Base-by-base conservation (phyloP, 2,329 filamentous ascomycete genomes). In the Elsinoe batatas region DNA sequence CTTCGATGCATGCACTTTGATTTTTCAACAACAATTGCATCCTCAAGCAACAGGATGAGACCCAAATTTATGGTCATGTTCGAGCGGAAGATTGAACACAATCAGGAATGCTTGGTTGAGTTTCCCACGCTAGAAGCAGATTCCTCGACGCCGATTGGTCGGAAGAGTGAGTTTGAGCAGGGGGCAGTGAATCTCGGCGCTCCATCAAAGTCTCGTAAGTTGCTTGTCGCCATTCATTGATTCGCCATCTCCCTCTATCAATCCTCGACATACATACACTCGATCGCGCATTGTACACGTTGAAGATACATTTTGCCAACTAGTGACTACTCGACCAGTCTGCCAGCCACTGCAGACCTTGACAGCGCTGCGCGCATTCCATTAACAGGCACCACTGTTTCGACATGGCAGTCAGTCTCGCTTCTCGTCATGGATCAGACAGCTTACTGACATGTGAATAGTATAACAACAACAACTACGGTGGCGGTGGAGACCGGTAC, bases 401-500 rank as follows among this genome's bases (percentile, higher is more conserved):
- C 32, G 33, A n/a, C 56, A 59, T 59, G 58, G 58, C 58, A 35
- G 58, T 59, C 46, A 53, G 53, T 47, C 11, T 13, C 13, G 17
- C 3, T 30, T 53, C n/a, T 53, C 13, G 32, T 8, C 33, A n/a
- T 30, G 18, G 13, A 13, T 20, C 10, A 8, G 44, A 33, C 11
- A 33, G 10, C 5, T 22, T 22, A 38, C 47, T 51, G 47, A 51
- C 47, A 13, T 36, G 1, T 13, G n/a, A 8, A 22, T 38, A 51
- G 47, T 51, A 51, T 33, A 51, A 51, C 47, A 51, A 51, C 47
- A 35, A 20, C 47, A 35, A 51, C 38, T 44, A 44, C 40, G 47
- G 47, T 20, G 47, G 47, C 18, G 47, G 47, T n/a, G 47, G 44
- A 15, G 26, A 76, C 62, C 70, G 69, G 43, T 74, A 74, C 62